Evolutionary conservation across 306 rosid genomes (phyloP).

Genomic region (Macrotyloma uniflorum): DNA sequence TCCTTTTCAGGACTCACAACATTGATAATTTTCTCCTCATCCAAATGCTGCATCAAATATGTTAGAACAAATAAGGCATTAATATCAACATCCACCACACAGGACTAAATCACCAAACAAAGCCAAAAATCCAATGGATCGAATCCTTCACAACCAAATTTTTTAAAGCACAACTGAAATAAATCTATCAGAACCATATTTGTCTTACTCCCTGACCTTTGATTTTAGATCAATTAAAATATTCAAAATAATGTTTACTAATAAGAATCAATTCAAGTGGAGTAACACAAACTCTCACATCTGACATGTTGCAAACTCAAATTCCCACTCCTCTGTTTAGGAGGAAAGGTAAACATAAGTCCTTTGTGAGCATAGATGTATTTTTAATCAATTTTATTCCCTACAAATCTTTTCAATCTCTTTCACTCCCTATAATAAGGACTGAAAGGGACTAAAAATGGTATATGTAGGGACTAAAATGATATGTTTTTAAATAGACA

Average conservation of each 20-base stretch:
- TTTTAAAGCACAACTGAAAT: background rate
- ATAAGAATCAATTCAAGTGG: background rate
- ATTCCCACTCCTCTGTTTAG: background rate
- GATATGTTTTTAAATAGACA: too few species aligned
- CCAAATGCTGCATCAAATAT: conserved; percentile 44
- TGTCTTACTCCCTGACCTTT: background rate
- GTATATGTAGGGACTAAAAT: too few species aligned
- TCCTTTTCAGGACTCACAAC: conserved; percentile 50
- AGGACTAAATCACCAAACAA: conserved; percentile 3
- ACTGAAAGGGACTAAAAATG: too few species aligned
- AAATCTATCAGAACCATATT: background rate
- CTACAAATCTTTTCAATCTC: too few species aligned
- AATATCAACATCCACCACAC: background rate
- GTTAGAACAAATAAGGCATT: conserved; percentile 24
- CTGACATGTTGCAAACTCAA: background rate
- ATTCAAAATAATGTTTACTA: background rate
- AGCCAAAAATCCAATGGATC: background rate
- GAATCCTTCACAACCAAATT: background rate
- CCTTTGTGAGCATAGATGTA: too few species aligned
- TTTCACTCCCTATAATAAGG: too few species aligned
- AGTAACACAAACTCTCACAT: background rate
- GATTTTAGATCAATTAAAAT: background rate
- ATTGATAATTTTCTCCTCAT: conserved; percentile 44
- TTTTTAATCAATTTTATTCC: too few species aligned
- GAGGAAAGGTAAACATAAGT: background rate